Percentiles rank a stretch among this genome's conserved stretches.
Evolutionary conservation across 108 stramenopile species (phyloP).

Genomic region (Mediolabrus comicus): DNA sequence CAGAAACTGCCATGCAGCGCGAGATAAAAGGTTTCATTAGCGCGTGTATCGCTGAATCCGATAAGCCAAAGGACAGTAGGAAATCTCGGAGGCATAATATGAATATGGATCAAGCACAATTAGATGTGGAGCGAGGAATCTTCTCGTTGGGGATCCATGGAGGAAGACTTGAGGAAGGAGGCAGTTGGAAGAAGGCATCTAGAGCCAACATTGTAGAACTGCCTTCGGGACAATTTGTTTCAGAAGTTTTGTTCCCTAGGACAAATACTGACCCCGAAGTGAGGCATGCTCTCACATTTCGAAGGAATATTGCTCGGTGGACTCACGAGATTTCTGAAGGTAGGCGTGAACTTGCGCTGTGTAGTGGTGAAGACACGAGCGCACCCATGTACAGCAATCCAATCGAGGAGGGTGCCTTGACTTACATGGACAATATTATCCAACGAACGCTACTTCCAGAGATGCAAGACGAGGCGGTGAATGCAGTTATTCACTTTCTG

Average conservation of each 20-base stretch:
- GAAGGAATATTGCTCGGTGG: constrained; percentile 70
- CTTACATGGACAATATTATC: constrained; percentile 80
- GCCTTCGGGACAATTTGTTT: constrained; percentile 66
- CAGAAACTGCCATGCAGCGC: constrained; percentile 68
- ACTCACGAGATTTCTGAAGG: constrained; percentile 55
- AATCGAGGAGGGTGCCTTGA: constrained; percentile 62
- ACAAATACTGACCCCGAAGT: constrained; percentile 73
- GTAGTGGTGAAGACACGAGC: constrained; percentile 73
- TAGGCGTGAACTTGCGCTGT: constrained; percentile 57
- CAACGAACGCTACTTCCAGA: constrained; percentile 77
- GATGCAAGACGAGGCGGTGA: constrained; percentile 84
- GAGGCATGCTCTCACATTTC: constrained; percentile 79
- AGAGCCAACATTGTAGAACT: constrained; percentile 59
- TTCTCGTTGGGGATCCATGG: constrained; percentile 70
- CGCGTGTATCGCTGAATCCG: constrained; percentile 65
- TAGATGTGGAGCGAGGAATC: constrained; percentile 56
- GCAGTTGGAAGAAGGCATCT: constrained; percentile 18
- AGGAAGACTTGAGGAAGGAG: constrained; percentile 13
- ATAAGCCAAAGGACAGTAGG: constrained; percentile 40
- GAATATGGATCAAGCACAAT: constrained; percentile 38
- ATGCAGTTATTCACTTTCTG: constrained; percentile 76
- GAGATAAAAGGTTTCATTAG: constrained; percentile 76
- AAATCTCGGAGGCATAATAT: constrained; percentile 31
- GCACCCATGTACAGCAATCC: constrained; percentile 47
- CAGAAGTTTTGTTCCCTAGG: constrained; percentile 68